Conservation (phyloP, 75 land plant genomes). For the Selaginella tamariscina region DNA sequence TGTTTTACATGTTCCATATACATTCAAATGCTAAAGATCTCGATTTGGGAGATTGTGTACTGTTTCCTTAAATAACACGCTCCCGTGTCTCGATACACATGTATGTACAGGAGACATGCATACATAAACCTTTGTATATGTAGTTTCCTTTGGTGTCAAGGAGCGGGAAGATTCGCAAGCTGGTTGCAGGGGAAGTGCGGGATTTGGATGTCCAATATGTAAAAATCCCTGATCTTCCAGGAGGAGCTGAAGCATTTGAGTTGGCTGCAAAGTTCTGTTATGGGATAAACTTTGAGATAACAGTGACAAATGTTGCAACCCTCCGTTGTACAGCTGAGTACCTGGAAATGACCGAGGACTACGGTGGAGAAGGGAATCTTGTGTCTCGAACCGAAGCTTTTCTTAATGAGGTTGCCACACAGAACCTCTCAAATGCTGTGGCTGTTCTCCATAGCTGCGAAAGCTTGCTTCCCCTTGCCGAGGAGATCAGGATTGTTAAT, state of each 20-base stretch:
- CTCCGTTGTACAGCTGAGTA: slow-evolving; percentile 59
- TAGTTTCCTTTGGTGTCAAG: slow-evolving; percentile 12
- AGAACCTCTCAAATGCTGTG: slow-evolving; percentile 59
- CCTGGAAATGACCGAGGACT: slow-evolving; percentile 79
- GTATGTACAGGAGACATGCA: too few species aligned
- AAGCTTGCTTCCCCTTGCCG: slow-evolving; percentile 62
- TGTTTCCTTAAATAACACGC: too few species aligned
- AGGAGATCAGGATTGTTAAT: slow-evolving; percentile 54
- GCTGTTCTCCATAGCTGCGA: slow-evolving; percentile 62
- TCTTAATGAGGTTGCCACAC: slow-evolving; percentile 44
- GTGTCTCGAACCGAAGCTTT: slow-evolving; percentile 60
- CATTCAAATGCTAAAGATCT: too few species aligned
- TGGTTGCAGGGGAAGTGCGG: slow-evolving; percentile 11
- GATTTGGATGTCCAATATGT: slow-evolving; percentile 18
- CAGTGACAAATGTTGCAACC: slow-evolving; percentile 59
- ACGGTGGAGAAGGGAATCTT: slow-evolving; percentile 49
- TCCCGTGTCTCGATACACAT: too few species aligned
- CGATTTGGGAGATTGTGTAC: too few species aligned
- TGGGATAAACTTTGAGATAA: slow-evolving; percentile 80
- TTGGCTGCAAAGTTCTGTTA: slow-evolving; percentile 77
- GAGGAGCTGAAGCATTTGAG: slow-evolving; percentile 66
- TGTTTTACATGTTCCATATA: too few species aligned
- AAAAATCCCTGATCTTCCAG: slow-evolving; percentile 56
- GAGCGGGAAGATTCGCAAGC: slow-evolving; percentile 9
- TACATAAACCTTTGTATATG: neutral